A percentile compares a stretch with the other conserved stretches of the same genome.
Evolutionary conservation across 2,329 filamentous ascomycete genomes (phyloP).

Genomic region (Trichoderma hamatum): DNA sequence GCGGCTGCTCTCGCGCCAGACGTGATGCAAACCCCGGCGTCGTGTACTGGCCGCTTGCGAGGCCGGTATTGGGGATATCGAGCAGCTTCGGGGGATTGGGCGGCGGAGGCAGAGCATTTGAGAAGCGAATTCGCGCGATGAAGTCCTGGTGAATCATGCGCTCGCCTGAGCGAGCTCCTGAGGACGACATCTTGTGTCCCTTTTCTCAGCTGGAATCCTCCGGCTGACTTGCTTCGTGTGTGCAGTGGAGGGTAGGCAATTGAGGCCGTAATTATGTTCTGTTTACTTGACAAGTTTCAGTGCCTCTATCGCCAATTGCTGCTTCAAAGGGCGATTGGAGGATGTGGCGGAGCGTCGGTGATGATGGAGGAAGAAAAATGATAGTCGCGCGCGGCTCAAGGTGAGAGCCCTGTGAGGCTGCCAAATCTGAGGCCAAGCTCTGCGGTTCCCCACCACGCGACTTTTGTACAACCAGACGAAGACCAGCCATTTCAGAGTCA

Average conservation of each 20-base stretch:
- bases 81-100: constrained; percentile 95
- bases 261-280: background rate
- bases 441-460: constrained; percentile 20
- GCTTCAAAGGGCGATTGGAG: background rate
- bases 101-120: constrained; percentile 92
- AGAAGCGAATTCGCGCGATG: constrained; percentile 92
- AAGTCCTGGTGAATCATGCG: constrained; percentile 87
- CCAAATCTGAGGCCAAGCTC: constrained; percentile 17
- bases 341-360: constrained; percentile 2
- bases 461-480: background rate
- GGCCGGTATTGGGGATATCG: constrained; percentile 91
- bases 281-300: background rate
- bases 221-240: background rate
- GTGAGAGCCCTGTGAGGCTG: constrained; percentile 20
- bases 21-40: constrained; percentile 87
- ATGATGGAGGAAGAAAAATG: constrained; percentile 14
- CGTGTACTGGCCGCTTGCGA: constrained; percentile 85
- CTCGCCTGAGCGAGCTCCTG: constrained; percentile 51
- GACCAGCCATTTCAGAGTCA: background rate
- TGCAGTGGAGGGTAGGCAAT: background rate
- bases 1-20: constrained; percentile 84
- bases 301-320: background rate
- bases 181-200: constrained; percentile 39
- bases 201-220: constrained; percentile 5
- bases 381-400: constrained; percentile 18